Percentiles rank a stretch among this genome's conserved stretches.
These are phyloP conservation scores for Leccinum olivaceopallidum DNA, from an alignment of 768 basidiomycete species.

Conservation along the genomic window DNA sequence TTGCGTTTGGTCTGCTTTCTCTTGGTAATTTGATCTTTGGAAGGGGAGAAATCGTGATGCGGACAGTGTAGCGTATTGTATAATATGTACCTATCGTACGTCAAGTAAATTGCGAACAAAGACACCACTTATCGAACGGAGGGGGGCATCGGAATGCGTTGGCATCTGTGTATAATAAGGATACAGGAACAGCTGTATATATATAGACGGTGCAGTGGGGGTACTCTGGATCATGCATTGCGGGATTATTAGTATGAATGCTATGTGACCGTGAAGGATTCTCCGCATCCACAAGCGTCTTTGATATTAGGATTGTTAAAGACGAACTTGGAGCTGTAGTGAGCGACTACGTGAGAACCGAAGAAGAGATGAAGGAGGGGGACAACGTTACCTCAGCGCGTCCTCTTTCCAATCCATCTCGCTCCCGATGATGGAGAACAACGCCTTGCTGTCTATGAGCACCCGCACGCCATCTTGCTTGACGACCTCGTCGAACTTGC, in stretches of 20 bases:
- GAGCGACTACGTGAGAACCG: not conserved
- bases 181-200: constrained; percentile 25
- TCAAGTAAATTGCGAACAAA: constrained; percentile 6
- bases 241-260: constrained; percentile 6
- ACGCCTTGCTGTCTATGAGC: constrained; percentile 92
- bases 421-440: constrained; percentile 98
- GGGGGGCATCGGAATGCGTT: not conserved
- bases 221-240: constrained; percentile 14
- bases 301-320: constrained; percentile 93
- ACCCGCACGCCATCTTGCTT: constrained; percentile 94
- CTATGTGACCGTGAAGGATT: constrained; percentile 73
- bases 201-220: constrained; percentile 6
- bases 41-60: constrained; percentile 1
- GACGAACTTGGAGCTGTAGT: constrained; percentile 68
- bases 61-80: constrained; percentile 20
- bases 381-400: constrained; percentile 60
- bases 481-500: constrained; percentile 94
- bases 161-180: constrained; percentile 25
- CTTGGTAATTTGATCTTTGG: not conserved
- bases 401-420: constrained; percentile 99
- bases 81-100: constrained; percentile 12
- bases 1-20: too few relatives aligned
- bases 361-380: not conserved
- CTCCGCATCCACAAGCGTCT: constrained; percentile 94
- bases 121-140: constrained; percentile 11